Evolutionary conservation across 176 grass and related monocot genomes (phyloP), one percentile per base, ranked within the genome.

Genomic region (Lolium perenne): DNA sequence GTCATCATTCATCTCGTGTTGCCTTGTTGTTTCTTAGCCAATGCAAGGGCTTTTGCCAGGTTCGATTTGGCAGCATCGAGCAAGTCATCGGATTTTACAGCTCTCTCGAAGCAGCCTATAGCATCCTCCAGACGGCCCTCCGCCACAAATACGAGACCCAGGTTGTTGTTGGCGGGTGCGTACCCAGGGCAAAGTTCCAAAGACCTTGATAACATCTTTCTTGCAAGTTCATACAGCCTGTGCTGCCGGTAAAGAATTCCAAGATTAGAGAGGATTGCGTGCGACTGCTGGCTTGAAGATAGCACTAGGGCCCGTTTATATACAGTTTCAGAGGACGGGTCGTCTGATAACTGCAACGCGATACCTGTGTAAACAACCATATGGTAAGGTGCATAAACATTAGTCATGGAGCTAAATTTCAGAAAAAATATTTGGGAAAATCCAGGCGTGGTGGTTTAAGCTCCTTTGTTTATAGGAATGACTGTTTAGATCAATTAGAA

Each of bases 11-110:
- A n/a, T 62, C 75, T 89, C 74, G 67, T 72, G 6, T 55, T 85
- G 80, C 82, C 78, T 67, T 83, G 79, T 25, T 87, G 80, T 68
- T 86, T 90, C 82, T 90, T 81, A 69, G 91, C 75, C 91, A 87
- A 59, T 2, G 71, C 79, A 40, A 78, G 58, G 43, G 86, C 88
- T 77, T 98, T 98, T 18, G 74, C 43, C 79, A 94, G 40, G 79
- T 98, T 98, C 3, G 97, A 98, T 85, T 95, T 91, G 72, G 97
- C 94, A 40, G 90, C 90, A 87, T 98, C 97, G 59, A 96, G 97
- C 38, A 98, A 72, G 48, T 90, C 92, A 63, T 98, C 92, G 40
- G 84, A 95, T 71, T 86, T 84, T 14, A 98, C 29, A 87, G 97
- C 92, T 78, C 95, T 92, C 92, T 95, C 88, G 23, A 98, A 98